A percentile compares a stretch with the other conserved stretches of the same genome.
Evolutionary conservation across 306 rosid genomes (phyloP).

Genomic region (Medicago arabica): DNA sequence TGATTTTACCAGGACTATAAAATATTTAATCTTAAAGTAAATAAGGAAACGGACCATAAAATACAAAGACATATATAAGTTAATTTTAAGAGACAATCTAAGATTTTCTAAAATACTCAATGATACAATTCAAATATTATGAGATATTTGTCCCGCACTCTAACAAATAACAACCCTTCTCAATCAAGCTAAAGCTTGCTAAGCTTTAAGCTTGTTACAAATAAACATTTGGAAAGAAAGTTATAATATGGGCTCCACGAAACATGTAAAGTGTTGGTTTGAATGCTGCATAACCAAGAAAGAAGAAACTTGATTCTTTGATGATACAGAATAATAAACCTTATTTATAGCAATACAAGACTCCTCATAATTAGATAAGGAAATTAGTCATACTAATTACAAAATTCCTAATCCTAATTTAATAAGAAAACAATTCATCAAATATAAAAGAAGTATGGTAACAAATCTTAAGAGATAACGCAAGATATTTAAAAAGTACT

Average conservation of each 20-base stretch:
- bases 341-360: no score
- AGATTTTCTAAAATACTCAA: not conserved
- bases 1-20: not conserved
- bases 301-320: no score
- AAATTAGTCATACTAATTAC: no score
- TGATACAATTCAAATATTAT: not conserved
- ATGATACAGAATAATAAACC: no score
- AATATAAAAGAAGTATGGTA: conserved; percentile 19
- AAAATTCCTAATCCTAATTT: not conserved
- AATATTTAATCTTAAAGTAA: not conserved
- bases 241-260: not conserved
- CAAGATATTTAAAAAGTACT: conserved; percentile 2
- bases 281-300: not conserved
- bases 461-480: conserved; percentile 6
- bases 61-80: not conserved
- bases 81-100: conserved; percentile 2
- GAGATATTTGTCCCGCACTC: not conserved
- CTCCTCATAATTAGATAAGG: no score
- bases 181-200: not conserved
- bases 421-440: not conserved
- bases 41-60: conserved; percentile 11
- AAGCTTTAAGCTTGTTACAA: not conserved
- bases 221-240: not conserved
- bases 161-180: not conserved
- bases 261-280: not conserved